A percentile compares a stretch with the other conserved stretches of the same genome.
Evolutionary conservation across 169 alveolate genomes (phyloP).

Genomic region (Cryptosporidium meleagridis): DNA sequence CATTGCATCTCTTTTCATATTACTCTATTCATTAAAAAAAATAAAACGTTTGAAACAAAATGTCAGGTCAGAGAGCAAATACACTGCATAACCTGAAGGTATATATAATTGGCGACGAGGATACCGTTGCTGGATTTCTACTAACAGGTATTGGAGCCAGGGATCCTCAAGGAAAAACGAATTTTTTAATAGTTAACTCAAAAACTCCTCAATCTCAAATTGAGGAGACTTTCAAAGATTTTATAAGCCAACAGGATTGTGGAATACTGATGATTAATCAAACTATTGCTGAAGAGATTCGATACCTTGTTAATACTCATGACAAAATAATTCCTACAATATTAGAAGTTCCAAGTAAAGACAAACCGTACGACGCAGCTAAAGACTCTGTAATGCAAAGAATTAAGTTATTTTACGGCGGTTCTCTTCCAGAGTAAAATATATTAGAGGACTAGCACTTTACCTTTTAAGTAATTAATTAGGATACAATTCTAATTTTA

Average conservation of each 20-base stretch:
- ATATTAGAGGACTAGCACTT: not conserved
- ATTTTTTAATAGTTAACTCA: slow-evolving; percentile 84
- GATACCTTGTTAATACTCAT: slow-evolving; percentile 85
- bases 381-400: slow-evolving; percentile 81
- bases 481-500: not conserved
- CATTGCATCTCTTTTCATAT: slow-evolving; percentile 1
- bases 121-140: slow-evolving; percentile 89
- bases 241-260: slow-evolving; percentile 84
- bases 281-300: slow-evolving; percentile 84
- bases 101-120: slow-evolving; percentile 79
- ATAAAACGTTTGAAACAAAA: not conserved
- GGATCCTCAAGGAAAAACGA: slow-evolving; percentile 84
- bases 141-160: slow-evolving; percentile 91
- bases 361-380: slow-evolving; percentile 87
- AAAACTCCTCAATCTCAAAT: slow-evolving; percentile 83
- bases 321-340: slow-evolving; percentile 88
- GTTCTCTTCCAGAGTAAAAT: slow-evolving; percentile 63
- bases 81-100: slow-evolving; percentile 54
- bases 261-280: slow-evolving; percentile 87
- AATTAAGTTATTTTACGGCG: slow-evolving; percentile 67
- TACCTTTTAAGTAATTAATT: not conserved
- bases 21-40: not conserved
- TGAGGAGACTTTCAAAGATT: slow-evolving; percentile 82
- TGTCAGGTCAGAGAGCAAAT: slow-evolving; percentile 55
- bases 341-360: slow-evolving; percentile 90